Evolutionary conservation across 1,284 basidiomycete genomes (phyloP).

Genomic region (Cutaneotrichosporon sp.): DNA sequence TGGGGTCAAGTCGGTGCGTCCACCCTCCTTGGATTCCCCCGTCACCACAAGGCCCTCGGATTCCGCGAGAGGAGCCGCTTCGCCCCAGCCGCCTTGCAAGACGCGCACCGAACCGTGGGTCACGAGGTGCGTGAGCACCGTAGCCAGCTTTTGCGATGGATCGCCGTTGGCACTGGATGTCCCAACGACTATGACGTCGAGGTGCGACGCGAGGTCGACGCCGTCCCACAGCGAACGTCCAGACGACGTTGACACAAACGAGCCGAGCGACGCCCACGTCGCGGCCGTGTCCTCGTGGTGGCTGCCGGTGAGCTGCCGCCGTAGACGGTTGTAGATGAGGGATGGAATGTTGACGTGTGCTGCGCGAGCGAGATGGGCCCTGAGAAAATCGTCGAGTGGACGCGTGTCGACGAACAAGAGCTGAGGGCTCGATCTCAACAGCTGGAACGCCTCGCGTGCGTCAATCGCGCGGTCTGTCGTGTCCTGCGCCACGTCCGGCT

Average conservation of each 20-base stretch:
- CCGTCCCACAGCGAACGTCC: slow-evolving; percentile 64
- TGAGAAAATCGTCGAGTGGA: slow-evolving; percentile 59
- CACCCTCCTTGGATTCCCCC: slow-evolving; percentile 8
- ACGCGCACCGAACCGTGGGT: slow-evolving; percentile 21
- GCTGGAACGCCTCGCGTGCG: slow-evolving; percentile 13
- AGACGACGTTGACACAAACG: slow-evolving; percentile 69
- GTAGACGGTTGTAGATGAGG: slow-evolving; percentile 74
- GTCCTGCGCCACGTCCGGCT: neutral
- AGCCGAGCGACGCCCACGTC: slow-evolving; percentile 60
- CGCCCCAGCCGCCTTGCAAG: slow-evolving; percentile 34
- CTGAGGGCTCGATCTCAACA: slow-evolving; percentile 14
- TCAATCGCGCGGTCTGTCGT: slow-evolving; percentile 14
- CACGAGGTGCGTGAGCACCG: slow-evolving; percentile 23
- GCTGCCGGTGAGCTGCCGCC: slow-evolving; percentile 50
- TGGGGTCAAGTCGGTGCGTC: neutral
- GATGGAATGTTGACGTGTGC: slow-evolving; percentile 78
- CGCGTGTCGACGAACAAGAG: slow-evolving; percentile 70
- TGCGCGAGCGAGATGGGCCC: slow-evolving; percentile 60
- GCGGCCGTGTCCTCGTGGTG: neutral
- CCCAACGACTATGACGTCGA: slow-evolving; percentile 33
- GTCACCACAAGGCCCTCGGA: slow-evolving; percentile 2
- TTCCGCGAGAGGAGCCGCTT: slow-evolving; percentile 13
- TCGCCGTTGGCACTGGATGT: slow-evolving; percentile 8
- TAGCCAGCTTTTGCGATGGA: slow-evolving; percentile 7
- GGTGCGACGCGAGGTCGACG: slow-evolving; percentile 46